Evolutionary conservation across 192 early-diverging fungal species (phyloP).

Genomic region (Dispira simplex): DNA sequence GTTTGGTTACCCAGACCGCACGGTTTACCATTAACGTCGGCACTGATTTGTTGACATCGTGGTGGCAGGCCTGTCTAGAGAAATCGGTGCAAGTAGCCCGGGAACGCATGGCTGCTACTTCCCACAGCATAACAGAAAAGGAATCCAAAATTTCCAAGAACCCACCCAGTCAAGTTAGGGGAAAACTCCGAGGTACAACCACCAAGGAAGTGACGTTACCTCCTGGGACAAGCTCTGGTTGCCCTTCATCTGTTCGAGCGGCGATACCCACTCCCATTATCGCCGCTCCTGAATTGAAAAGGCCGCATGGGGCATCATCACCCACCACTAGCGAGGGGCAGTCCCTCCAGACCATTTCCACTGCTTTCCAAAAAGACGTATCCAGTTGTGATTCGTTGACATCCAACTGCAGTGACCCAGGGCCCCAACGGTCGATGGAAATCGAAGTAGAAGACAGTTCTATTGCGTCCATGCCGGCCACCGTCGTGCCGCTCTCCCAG

Average conservation of each 20-base stretch:
- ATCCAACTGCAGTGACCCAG: no score
- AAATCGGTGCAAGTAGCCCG: slow-evolving; percentile 3
- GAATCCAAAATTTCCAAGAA: neutral
- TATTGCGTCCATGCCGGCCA: no score
- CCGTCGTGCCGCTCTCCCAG: no score
- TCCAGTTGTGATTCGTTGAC: no score
- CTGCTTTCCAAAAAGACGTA: slow-evolving; percentile 7
- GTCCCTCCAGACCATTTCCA: slow-evolving; percentile 6
- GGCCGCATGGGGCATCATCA: neutral
- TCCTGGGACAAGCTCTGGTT: no score
- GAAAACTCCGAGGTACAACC: no score
- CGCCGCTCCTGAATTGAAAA: neutral
- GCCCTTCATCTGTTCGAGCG: no score
- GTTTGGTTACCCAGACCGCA: neutral
- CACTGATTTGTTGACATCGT: slow-evolving; percentile 6
- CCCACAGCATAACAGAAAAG: neutral
- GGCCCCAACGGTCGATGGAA: no score
- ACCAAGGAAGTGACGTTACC: no score
- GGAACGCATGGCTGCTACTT: neutral
- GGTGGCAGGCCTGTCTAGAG: slow-evolving; percentile 11
- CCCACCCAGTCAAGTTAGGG: no score
- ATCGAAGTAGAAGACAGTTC: no score
- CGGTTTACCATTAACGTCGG: slow-evolving; percentile 6
- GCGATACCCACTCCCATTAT: slow-evolving; percentile 10
- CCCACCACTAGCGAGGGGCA: no score